phyloP scores from a whole-genome alignment of 345 rosid species.

The Hibiscus mutabilis region DNA sequence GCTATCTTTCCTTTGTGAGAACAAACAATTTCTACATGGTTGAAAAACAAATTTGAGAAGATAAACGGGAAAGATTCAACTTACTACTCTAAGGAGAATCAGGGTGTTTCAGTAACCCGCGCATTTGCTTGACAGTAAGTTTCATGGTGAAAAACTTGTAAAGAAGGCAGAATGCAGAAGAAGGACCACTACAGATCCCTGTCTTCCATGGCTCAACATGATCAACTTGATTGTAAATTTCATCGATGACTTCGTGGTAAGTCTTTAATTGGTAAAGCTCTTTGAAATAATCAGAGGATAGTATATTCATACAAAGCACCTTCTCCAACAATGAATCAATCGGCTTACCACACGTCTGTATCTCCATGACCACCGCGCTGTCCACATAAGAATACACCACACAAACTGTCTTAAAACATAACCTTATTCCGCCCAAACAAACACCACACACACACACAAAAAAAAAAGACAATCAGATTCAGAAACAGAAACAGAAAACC shows the following conservation, averaged over 20 bases:
- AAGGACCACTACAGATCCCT: slow-evolving; percentile 97
- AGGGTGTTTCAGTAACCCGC: slow-evolving; percentile 73
- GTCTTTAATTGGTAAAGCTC: slow-evolving; percentile 94
- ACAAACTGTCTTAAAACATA: not conserved
- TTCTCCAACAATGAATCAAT: slow-evolving; percentile 83
- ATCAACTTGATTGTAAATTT: slow-evolving; percentile 95
- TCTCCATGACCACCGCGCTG: slow-evolving; percentile 38
- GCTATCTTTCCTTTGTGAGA: too few species aligned
- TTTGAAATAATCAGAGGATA: slow-evolving; percentile 97
- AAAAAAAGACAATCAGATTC: too few species aligned
- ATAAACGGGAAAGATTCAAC: slow-evolving; percentile 12
- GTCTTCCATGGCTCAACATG: slow-evolving; percentile 99
- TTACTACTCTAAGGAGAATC: slow-evolving; percentile 94
- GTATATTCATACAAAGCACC: slow-evolving; percentile 97
- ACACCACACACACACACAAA: too few species aligned
- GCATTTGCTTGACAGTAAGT: slow-evolving; percentile 96
- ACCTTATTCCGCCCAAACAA: too few species aligned
- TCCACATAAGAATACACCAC: not conserved
- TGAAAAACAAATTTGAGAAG: not conserved
- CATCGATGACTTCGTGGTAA: slow-evolving; percentile 92
- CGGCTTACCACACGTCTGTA: slow-evolving; percentile 80
- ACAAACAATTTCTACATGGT: not conserved
- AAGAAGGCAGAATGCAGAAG: slow-evolving; percentile 85
- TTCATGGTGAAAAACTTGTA: slow-evolving; percentile 99
- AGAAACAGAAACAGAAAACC: not conserved